phyloP scores from a whole-genome alignment of 306 rosid species.

The Trifolium pratense region DNA sequence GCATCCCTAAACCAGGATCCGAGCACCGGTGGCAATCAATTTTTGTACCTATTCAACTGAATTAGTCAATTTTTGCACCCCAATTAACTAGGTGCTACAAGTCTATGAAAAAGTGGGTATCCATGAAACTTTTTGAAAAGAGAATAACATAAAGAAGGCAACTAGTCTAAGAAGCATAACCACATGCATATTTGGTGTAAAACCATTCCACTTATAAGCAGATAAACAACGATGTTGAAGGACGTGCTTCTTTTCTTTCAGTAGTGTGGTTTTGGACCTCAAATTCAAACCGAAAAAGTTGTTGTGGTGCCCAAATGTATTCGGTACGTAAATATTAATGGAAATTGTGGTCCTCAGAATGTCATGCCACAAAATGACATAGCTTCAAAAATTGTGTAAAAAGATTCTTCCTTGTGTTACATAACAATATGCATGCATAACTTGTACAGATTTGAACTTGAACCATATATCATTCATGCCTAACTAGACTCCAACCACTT shows the following conservation, averaged over 20 bases:
- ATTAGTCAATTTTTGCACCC: too few relatives aligned
- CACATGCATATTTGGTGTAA: conserved; percentile 45
- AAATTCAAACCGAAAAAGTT: conserved; percentile 34
- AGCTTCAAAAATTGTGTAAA: neutral
- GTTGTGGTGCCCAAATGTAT: conserved; percentile 38
- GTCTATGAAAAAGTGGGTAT: too few relatives aligned
- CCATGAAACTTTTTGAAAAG: neutral
- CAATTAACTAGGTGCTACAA: too few relatives aligned
- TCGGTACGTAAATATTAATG: neutral
- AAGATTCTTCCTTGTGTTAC: conserved; percentile 40
- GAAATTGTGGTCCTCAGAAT: conserved; percentile 48
- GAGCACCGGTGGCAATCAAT: too few relatives aligned
- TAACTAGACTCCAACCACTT: conserved; percentile 37
- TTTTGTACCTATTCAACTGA: too few relatives aligned
- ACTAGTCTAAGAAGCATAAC: conserved; percentile 33
- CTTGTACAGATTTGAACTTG: conserved; percentile 35
- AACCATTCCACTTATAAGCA: conserved; percentile 34
- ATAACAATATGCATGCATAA: conserved; percentile 26
- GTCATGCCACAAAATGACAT: conserved; percentile 35
- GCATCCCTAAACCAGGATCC: too few relatives aligned
- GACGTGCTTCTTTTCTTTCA: conserved; percentile 25
- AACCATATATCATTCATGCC: conserved; percentile 28
- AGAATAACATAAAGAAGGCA: conserved; percentile 18
- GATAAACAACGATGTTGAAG: conserved; percentile 31
- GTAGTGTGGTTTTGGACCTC: conserved; percentile 38